Conservation (phyloP, 2,329 filamentous ascomycete species). For the Madurella mycetomatis region DNA sequence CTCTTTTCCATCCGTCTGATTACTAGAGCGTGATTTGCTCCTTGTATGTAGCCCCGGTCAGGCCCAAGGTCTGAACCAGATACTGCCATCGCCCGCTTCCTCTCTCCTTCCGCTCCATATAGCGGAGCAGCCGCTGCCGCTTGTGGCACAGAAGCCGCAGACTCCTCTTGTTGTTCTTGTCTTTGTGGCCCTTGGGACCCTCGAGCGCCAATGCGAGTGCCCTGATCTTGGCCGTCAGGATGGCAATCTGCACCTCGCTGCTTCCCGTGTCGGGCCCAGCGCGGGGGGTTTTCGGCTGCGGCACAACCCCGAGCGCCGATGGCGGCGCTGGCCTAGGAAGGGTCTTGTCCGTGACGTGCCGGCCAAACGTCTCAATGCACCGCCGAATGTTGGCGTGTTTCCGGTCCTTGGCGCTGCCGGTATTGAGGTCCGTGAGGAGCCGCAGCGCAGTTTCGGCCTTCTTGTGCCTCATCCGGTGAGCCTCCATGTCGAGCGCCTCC, state of each 20-base stretch:
- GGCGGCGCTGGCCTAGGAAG: conserved; percentile 57
- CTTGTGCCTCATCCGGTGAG: conserved; percentile 54
- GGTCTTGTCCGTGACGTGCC: conserved; percentile 75
- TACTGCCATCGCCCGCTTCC: conserved; percentile 88
- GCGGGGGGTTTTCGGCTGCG: conserved; percentile 46
- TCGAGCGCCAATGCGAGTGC: conserved; percentile 69
- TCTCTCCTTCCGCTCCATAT: conserved; percentile 83
- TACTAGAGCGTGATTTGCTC: conserved; percentile 73
- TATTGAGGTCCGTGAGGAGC: conserved; percentile 73
- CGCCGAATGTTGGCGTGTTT: conserved; percentile 78
- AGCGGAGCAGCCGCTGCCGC: conserved; percentile 81
- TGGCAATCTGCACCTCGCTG: conserved; percentile 95
- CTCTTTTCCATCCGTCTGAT: conserved; percentile 20
- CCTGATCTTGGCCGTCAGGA: conserved; percentile 90
- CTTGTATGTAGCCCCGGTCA: conserved; percentile 86
- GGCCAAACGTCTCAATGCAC: conserved; percentile 82
- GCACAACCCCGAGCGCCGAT: conserved; percentile 40
- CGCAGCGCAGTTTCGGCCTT: conserved; percentile 71
- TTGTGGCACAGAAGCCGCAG: conserved; percentile 79
- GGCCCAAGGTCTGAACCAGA: conserved; percentile 75
- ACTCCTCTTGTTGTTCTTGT: conserved; percentile 93
- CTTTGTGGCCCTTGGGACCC: conserved; percentile 65
- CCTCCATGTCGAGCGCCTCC: conserved; percentile 30
- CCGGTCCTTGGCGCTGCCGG: conserved; percentile 72
- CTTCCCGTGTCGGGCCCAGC: conserved; percentile 91